Conservation (phyloP, 2,329 filamentous ascomycete species). For the Venturiaceae sp. region DNA sequence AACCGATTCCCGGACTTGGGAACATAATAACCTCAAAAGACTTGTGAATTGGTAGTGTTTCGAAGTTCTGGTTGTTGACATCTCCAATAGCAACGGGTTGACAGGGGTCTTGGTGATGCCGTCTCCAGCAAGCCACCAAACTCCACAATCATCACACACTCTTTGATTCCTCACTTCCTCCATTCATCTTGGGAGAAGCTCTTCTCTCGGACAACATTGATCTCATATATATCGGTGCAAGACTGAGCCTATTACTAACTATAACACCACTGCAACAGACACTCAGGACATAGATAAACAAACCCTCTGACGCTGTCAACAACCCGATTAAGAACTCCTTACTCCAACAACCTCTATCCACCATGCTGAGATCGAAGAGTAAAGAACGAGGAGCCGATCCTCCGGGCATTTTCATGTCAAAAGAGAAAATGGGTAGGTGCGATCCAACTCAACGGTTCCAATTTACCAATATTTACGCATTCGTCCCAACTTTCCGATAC, state of each 20-base stretch:
- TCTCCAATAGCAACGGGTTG: background rate
- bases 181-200: background rate
- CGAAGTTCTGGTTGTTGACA: background rate
- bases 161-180: background rate
- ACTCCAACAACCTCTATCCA: background rate
- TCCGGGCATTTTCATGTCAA: slow-evolving; percentile 20
- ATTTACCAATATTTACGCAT: background rate
- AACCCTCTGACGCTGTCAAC: background rate
- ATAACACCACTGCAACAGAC: background rate
- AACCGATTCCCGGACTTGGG: too few species aligned
- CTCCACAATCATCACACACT: background rate
- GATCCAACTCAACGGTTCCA: background rate
- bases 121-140: background rate
- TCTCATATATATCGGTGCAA: background rate
- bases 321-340: background rate
- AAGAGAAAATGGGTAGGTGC: slow-evolving; percentile 28
- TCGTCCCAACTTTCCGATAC: slow-evolving; percentile 6
- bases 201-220: background rate
- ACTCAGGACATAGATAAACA: background rate
- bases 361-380: slow-evolving; percentile 22
- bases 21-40: background rate
- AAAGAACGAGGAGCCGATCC: slow-evolving; percentile 25
- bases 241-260: background rate
- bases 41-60: background rate
- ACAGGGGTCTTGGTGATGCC: background rate